Base-by-base conservation (phyloP, 2,329 filamentous ascomycete genomes). In the Fusarium coffeatum region DNA sequence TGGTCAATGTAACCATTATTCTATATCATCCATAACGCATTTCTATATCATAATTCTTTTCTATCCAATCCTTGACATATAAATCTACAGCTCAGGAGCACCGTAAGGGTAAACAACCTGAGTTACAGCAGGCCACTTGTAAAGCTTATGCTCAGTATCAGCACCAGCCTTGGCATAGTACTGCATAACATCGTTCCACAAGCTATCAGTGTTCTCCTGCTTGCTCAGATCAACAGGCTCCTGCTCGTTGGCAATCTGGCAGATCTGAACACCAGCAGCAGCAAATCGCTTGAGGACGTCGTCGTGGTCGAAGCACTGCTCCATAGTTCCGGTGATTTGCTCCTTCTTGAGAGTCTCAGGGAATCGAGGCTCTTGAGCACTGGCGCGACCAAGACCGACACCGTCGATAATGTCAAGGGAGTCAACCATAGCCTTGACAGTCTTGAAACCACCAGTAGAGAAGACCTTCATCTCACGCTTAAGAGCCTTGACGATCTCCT, bases 401-500 rank as follows among this genome's bases (percentile, higher is more conserved):
- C 66, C 64, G 7, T 71, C 66, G 6, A 69, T 46, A 13, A 57
- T 43, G 2, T 49, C n/a, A 13, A 69, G 66, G 2, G 66, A 70
- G 49, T 69, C 58, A 15, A 70, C 48, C 45, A 69, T 56, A 2
- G 62, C 66, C 30, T 51, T 57, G 0, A 57, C 12, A 0, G 51
- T 51, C 43, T 70, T 70, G 48, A 67, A 69, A 16, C 66, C 66
- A n/a, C 66, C 66, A 1, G 66, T 69, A 2, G 66, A 69, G 12
- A 67, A 69, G 9, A 69, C 43, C 25, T 57, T 70, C 7, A 66
- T 58, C 3, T 69, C 66, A 0, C 66, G 25, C 20, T 58, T 68
- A n/a, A 69, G n/a, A 8, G 25, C 57, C 48, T 69, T 70, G 34
- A 83, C 77, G 73, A 89, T 83, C 66, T 78, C 71, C 64, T 88